Evolutionary conservation across 2,329 filamentous ascomycete species (phyloP).

Genomic region (Hymenotorrendiella dingleyae): DNA sequence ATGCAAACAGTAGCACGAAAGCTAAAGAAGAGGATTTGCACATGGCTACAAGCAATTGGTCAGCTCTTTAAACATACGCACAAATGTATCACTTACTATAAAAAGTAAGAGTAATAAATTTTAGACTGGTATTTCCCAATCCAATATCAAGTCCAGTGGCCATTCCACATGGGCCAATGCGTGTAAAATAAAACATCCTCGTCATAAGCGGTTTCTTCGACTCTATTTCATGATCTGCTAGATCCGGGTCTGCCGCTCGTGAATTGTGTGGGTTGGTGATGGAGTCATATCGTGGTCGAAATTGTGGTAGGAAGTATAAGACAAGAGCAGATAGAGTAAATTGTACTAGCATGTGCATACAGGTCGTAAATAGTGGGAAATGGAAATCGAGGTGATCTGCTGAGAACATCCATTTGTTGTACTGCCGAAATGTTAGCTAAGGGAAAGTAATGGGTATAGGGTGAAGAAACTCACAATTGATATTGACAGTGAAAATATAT

Average conservation of each 20-base stretch:
- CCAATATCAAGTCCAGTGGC: conserved; percentile 95
- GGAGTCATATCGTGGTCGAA: conserved; percentile 58
- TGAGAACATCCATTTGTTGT: conserved; percentile 99
- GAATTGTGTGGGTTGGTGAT: conserved; percentile 29
- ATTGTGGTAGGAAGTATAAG: conserved; percentile 73
- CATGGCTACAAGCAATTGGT: conserved; percentile 57
- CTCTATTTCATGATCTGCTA: conserved; percentile 26
- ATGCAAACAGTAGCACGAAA: conserved; percentile 93
- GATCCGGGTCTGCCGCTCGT: conserved; percentile 25
- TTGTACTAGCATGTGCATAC: conserved; percentile 92
- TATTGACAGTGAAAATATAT: conserved; percentile 86
- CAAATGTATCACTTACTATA: conserved; percentile 57
- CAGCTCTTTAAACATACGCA: conserved; percentile 3
- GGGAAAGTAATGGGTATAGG: neutral
- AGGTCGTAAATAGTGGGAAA: conserved; percentile 92
- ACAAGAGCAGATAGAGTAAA: conserved; percentile 74
- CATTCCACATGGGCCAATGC: conserved; percentile 84
- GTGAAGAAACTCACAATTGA: conserved; percentile 61
- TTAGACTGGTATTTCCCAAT: conserved; percentile 88
- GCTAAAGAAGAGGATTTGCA: conserved; percentile 96
- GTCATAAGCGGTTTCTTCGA: conserved; percentile 61
- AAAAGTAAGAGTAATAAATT: conserved; percentile 94
- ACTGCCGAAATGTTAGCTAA: conserved; percentile 44
- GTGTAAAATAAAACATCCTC: conserved; percentile 82
- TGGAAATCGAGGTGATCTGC: conserved; percentile 79